Conservation (phyloP, 371 early-diverging fungal genomes). For the Lichtheimia corymbifera region DNA sequence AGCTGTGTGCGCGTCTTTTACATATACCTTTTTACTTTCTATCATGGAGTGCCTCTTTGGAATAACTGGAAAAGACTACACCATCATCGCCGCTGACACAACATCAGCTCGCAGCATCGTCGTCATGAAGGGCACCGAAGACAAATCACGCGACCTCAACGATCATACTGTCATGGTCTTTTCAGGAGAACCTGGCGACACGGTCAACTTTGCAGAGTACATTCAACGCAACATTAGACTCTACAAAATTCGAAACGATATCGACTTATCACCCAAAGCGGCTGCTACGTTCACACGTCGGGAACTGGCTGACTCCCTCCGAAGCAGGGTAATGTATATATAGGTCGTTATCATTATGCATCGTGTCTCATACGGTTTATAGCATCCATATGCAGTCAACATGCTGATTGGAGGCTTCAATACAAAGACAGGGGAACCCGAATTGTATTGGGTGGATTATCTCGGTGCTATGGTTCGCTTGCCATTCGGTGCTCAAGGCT, state of each 20-base stretch:
- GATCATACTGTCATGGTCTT: conserved; percentile 82
- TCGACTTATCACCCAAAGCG: conserved; percentile 79
- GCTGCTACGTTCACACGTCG: conserved; percentile 85
- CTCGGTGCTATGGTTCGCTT: conserved; percentile 79
- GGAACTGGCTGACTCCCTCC: conserved; percentile 84
- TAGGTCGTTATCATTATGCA: neutral
- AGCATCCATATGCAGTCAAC: conserved; percentile 91
- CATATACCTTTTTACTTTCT: neutral
- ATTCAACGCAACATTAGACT: conserved; percentile 91
- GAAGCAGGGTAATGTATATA: conserved; percentile 73
- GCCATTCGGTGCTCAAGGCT: conserved; percentile 93
- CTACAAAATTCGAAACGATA: conserved; percentile 86
- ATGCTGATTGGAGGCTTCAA: conserved; percentile 88
- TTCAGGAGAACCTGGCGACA: conserved; percentile 94
- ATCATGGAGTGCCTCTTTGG: conserved; percentile 92
- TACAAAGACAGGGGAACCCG: conserved; percentile 67
- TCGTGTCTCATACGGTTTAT: conserved; percentile 3
- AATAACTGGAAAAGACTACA: conserved; percentile 94
- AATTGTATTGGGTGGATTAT: conserved; percentile 94
- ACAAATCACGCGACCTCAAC: conserved; percentile 86
- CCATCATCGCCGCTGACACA: conserved; percentile 85
- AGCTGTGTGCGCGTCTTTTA: neutral
- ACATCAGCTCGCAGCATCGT: conserved; percentile 84
- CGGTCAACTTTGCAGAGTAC: conserved; percentile 94
- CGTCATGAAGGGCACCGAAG: conserved; percentile 88